These are phyloP conservation scores for Penicillium glabrum DNA, from an alignment of 2,329 filamentous ascomycete species.

Conservation along the genomic window DNA sequence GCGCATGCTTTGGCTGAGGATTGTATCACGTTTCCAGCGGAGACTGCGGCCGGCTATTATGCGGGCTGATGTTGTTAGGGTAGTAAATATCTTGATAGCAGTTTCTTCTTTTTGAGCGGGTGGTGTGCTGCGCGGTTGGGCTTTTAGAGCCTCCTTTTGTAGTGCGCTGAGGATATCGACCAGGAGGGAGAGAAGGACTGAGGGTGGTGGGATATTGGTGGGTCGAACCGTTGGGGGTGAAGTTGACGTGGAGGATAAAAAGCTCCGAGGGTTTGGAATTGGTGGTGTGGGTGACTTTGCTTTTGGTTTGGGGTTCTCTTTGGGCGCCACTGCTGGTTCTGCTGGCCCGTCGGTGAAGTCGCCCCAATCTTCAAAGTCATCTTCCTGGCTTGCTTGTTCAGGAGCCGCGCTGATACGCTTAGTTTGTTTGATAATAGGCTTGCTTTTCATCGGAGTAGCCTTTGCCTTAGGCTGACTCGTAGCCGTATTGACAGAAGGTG, in stretches of 20 bases:
- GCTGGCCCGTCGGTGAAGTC: constrained; percentile 22
- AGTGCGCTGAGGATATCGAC: constrained; percentile 68
- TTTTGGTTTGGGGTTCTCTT: neutral
- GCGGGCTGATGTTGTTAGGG: constrained; percentile 64
- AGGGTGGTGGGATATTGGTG: constrained; percentile 85
- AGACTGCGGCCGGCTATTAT: constrained; percentile 81
- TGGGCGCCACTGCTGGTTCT: neutral
- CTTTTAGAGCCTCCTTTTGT: constrained; percentile 64
- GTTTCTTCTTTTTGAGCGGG: constrained; percentile 9
- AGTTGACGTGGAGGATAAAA: constrained; percentile 8
- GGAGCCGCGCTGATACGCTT: neutral
- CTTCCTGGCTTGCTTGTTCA: constrained; percentile 18
- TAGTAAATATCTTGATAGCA: constrained; percentile 27
- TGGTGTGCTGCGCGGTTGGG: constrained; percentile 50
- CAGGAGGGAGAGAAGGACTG: constrained; percentile 75
- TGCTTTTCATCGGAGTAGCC: neutral
- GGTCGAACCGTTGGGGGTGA: constrained; percentile 54
- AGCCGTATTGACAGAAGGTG: constrained; percentile 4
- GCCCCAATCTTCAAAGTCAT: constrained; percentile 23
- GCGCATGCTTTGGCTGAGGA: constrained; percentile 82
- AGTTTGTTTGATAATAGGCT: constrained; percentile 6
- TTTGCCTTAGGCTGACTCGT: constrained; percentile 8
- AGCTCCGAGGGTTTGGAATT: constrained; percentile 13
- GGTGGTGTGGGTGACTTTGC: constrained; percentile 3
- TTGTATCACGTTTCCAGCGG: constrained; percentile 87